A percentile compares a stretch with the other conserved stretches of the same genome.
phyloP scores from a whole-genome alignment of 2,329 filamentous ascomycete species.

The Paraconiothyrium sp. region DNA sequence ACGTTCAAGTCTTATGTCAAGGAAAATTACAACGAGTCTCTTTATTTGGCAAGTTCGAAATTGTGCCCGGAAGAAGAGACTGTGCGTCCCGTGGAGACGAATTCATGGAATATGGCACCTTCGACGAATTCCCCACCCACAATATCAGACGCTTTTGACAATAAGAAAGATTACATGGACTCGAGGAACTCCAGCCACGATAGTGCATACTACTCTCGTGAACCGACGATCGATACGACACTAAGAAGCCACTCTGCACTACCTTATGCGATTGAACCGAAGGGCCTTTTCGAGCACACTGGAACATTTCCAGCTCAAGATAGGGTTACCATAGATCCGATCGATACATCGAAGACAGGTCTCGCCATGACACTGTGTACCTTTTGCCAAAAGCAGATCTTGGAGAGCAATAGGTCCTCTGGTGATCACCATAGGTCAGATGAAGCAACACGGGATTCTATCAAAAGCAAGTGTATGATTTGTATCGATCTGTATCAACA shows the following conservation, averaged over 20 bases:
- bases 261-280: neutral
- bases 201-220: conserved; percentile 5
- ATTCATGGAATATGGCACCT: neutral
- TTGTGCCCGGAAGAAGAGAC: neutral
- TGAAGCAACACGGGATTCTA: neutral
- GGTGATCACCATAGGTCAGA: conserved; percentile 14
- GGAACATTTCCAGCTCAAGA: neutral
- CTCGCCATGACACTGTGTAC: conserved; percentile 14
- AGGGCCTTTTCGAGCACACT: neutral
- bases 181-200: conserved; percentile 1
- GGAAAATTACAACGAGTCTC: conserved; percentile 2
- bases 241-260: neutral
- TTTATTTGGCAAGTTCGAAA: neutral
- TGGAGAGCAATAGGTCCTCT: conserved; percentile 10
- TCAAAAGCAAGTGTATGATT: neutral
- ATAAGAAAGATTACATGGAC: neutral
- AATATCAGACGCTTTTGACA: neutral
- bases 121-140: conserved; percentile 1
- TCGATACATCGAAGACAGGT: too few species aligned
- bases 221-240: neutral
- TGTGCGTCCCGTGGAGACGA: neutral
- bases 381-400: conserved; percentile 15
- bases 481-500: neutral
- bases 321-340: neutral
- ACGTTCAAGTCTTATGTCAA: conserved; percentile 1